Base-by-base conservation (phyloP, 2,329 filamentous ascomycete species). In the Talaromyces rugulosus region DNA sequence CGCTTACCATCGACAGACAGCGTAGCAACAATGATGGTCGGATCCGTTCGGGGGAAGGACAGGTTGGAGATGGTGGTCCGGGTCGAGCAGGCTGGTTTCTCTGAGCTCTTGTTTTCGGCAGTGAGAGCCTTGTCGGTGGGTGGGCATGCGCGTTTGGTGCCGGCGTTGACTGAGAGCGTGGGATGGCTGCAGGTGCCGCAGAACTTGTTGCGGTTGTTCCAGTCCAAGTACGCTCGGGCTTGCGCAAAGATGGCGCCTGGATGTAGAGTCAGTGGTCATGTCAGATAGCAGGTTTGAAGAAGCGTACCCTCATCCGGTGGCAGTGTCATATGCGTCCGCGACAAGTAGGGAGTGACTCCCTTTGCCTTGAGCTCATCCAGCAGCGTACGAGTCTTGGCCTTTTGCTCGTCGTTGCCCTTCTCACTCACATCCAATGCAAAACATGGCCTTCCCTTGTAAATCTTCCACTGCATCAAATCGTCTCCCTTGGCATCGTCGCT, bases 1-100 rank as follows among this genome's bases (percentile, higher is more conserved):
- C 87, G 86, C 66, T 88, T 84, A 56, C 89, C 89, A 68, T 96
- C 91, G 57, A 88, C 82, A 59, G 90, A 96, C 34, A 98, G 85
- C 11, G 97, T 89, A 0, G 93, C 94, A 78, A 96, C 93, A 77
- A 99, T 99, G 74, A 98, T 92, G 31, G 92, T 96, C 0, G 93
- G 92, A 70, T 97, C 93, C 1, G 94, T 97, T 57, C 93, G 87
- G 2, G 94, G 94, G 81, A 97, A 98, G 71, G 85, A 89, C 59
- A 97, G 83, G 77, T 99, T 99, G 34, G 92, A 96, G 53, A 99
- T 80, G 30, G 91, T 92, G 44, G 87, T 89, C 59, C 95, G 86
- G 0, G 93, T 96, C 7, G 86, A 87, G 76, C 95, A 99, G 18
- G 89, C 83, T 1, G 83, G 83, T 8, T 92, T 87, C 54, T 74